Base-by-base conservation (phyloP, 106 monocot genomes). In the Allium sativum region DNA sequence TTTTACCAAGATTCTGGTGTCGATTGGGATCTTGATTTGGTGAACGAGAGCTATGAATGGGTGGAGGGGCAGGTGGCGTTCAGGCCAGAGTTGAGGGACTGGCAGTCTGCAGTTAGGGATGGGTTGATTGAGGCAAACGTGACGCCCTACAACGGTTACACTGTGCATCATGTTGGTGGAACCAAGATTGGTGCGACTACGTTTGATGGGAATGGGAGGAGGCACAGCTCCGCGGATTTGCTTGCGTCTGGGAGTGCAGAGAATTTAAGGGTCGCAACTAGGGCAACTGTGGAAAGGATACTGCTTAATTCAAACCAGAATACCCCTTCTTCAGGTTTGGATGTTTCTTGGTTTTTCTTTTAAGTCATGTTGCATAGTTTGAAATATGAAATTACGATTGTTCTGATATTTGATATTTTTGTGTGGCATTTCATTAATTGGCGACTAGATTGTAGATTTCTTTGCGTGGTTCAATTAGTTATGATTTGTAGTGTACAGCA, bases 161-260 rank as follows among this genome's bases (percentile, higher is more conserved):
- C 89, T 10, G 80, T 89, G 15, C 55, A 86, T 51, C 93, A 93
- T 65, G 43, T 85, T 20, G 56, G 45, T 3, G 93, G 93, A 12
- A 93, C 93, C 55, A 94, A 94, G 77, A 79, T 94, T 53, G 86
- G 94, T 0, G 94, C 77, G 14, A 68, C 86, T 10, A 94, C 83
- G 13, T 90, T 90, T 61, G 94, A 94, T 40, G 16, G 69, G 19
- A 40, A 53, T 20, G 89, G 94, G 14, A 51, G 65, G 21, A 58
- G 94, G 47, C 84, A 79, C 77, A 84, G 68, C 71, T 86, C 95
- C 17, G 90, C 90, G 8, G 90, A 95, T 45, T 76, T 95, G 52
- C 76, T 95, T 10, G 69, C 42, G 56, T 72, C 70, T 44, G 86
- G 90, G 14, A 47, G 53, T 0, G 60, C 65, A 1, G 70, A 75